Conservation (phyloP, 2,329 filamentous ascomycete species). For the Aspergillus quadrilineatus region DNA sequence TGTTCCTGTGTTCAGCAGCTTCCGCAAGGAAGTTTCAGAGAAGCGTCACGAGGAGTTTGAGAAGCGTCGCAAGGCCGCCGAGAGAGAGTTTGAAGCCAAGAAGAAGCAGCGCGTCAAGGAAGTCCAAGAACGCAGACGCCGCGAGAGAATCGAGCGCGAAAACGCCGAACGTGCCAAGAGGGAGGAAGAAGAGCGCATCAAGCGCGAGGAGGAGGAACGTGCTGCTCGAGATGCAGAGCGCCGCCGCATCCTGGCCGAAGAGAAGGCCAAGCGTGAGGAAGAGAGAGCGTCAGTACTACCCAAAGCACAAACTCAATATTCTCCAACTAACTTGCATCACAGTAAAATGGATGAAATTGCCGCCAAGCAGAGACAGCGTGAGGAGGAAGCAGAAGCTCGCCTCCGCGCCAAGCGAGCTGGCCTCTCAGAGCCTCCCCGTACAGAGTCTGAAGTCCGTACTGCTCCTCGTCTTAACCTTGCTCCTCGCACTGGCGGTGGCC, state of each 20-base stretch:
- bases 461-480: slow-evolving; percentile 58
- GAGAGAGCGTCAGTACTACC: slow-evolving; percentile 54
- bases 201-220: slow-evolving; percentile 82
- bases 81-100: slow-evolving; percentile 89
- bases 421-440: slow-evolving; percentile 36
- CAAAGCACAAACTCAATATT: not conserved
- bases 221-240: slow-evolving; percentile 76
- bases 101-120: slow-evolving; percentile 86
- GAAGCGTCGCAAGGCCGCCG: slow-evolving; percentile 84
- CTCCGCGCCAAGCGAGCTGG: slow-evolving; percentile 65
- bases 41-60: slow-evolving; percentile 94
- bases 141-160: slow-evolving; percentile 80
- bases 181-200: slow-evolving; percentile 82
- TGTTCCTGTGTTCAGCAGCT: slow-evolving; percentile 78
- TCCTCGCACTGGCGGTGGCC: slow-evolving; percentile 46
- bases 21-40: slow-evolving; percentile 78
- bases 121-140: slow-evolving; percentile 75
- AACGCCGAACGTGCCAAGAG: slow-evolving; percentile 74
- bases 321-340: slow-evolving; percentile 33
- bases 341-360: slow-evolving; percentile 64
- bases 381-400: slow-evolving; percentile 82
- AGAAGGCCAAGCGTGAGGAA: slow-evolving; percentile 61
- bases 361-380: slow-evolving; percentile 70
- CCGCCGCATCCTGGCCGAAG: slow-evolving; percentile 70
- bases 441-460: slow-evolving; percentile 49